phyloP scores from a whole-genome alignment of 106 monocot genomes.

The Cymbidium sinense region DNA sequence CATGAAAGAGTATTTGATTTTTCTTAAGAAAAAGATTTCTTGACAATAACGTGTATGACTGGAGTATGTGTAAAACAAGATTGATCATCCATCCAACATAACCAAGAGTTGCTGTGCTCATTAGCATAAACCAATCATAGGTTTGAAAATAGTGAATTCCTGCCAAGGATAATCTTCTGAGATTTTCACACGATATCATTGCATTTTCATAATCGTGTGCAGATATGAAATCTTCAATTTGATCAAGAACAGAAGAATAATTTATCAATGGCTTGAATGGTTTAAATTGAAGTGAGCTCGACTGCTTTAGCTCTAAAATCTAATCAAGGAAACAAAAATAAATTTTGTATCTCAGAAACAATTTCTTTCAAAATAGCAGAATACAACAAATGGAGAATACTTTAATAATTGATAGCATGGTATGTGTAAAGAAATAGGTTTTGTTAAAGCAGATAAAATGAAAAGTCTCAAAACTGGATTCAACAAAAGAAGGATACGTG shows the following conservation, averaged over 20 bases:
- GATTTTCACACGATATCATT: conserved; percentile 42
- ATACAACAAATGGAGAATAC: background rate
- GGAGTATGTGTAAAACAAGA: conserved; percentile 67
- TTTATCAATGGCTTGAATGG: conserved; percentile 76
- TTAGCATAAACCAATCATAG: conserved; percentile 93
- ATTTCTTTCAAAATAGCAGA: background rate
- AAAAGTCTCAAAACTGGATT: background rate
- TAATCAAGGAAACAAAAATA: conserved; percentile 40
- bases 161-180: conserved; percentile 55
- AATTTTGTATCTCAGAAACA: conserved; percentile 1
- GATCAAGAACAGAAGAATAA: conserved; percentile 43
- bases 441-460: background rate
- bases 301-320: conserved; percentile 59
- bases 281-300: conserved; percentile 56
- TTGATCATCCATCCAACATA: conserved; percentile 96
- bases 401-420: background rate
- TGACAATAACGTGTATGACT: conserved; percentile 58
- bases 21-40: conserved; percentile 26
- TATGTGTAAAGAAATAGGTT: background rate
- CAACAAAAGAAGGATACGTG: conserved; percentile 61
- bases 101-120: conserved; percentile 80
- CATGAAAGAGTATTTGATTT: conserved; percentile 9
- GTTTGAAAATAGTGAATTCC: conserved; percentile 97
- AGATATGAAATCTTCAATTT: conserved; percentile 77
- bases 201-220: conserved; percentile 56